phyloP scores from a whole-genome alignment of 441 rosid genomes.

The Sinapis alba region DNA sequence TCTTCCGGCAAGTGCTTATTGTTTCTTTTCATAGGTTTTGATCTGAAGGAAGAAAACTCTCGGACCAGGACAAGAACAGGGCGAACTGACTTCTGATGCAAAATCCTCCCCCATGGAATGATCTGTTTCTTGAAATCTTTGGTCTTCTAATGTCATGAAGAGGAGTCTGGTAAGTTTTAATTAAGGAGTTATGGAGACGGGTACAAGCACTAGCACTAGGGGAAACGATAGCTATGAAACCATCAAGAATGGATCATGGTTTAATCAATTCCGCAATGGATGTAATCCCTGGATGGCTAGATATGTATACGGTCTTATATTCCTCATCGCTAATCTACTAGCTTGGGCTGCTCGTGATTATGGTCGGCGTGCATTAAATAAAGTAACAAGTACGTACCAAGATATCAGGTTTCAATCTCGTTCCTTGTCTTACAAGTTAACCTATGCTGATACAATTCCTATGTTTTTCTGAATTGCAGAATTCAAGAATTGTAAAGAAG shows the following conservation, averaged over 20 bases:
- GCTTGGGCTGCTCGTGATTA: conserved; percentile 96
- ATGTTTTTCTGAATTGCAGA: conserved; percentile 46
- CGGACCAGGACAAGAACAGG: not conserved
- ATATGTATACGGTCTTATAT: conserved; percentile 81
- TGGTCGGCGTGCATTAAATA: conserved; percentile 57
- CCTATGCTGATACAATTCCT: conserved; percentile 18
- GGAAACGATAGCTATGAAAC: conserved; percentile 44
- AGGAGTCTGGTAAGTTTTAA: conserved; percentile 32
- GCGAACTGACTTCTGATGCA: not conserved
- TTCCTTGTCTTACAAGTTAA: conserved; percentile 24
- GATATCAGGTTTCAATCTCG: not conserved
- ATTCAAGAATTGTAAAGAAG: conserved; percentile 71
- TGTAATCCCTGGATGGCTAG: conserved; percentile 97
- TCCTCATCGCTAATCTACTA: conserved; percentile 73
- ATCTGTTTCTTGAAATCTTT: conserved; percentile 17
- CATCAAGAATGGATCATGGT: conserved; percentile 65
- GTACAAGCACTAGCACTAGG: conserved; percentile 40
- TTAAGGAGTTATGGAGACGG: conserved; percentile 63
- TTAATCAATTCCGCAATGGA: conserved; percentile 76
- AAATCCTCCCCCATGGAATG: conserved; percentile 7
- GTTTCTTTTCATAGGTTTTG: conserved; percentile 28
- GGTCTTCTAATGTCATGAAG: conserved; percentile 48
- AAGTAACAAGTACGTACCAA: conserved; percentile 68
- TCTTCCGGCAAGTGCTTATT: conserved; percentile 19
- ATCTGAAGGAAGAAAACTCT: conserved; percentile 20